Percentiles rank a stretch among this genome's conserved stretches.
These are phyloP conservation scores for Jacaranda copaia DNA, from an alignment of 257 asterid species.

Conservation along the genomic window DNA sequence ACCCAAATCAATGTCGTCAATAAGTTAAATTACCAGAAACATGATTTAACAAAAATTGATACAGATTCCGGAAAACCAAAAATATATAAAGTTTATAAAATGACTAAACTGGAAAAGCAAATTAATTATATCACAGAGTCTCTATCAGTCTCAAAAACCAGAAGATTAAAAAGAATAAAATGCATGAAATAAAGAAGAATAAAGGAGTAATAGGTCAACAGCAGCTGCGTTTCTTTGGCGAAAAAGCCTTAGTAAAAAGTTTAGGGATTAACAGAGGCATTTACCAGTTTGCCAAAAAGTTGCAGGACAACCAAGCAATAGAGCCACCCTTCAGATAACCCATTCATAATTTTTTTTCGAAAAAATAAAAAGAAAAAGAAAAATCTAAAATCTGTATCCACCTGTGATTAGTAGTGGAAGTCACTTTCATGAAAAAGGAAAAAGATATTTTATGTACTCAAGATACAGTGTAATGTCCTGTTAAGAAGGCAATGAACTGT, in stretches of 20 bases:
- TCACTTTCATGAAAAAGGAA: not conserved
- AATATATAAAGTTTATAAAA: too few relatives aligned
- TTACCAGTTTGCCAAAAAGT: too few relatives aligned
- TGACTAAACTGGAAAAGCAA: not conserved
- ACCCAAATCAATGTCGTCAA: not conserved
- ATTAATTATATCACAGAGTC: not conserved
- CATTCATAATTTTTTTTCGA: too few relatives aligned
- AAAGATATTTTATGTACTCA: not conserved
- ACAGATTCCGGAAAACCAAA: not conserved
- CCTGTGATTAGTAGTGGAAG: slow-evolving; percentile 6
- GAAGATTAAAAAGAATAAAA: not conserved
- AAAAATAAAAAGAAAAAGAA: too few relatives aligned
- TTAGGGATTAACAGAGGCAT: too few relatives aligned
- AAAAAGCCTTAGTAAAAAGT: not conserved
- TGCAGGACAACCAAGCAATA: too few relatives aligned
- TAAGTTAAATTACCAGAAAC: not conserved
- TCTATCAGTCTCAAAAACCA: not conserved
- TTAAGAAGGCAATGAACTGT: slow-evolving; percentile 16
- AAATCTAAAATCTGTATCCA: not conserved
- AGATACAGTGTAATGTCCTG: not conserved
- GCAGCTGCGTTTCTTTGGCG: not conserved
- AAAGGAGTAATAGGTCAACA: not conserved
- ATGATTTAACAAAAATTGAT: not conserved
- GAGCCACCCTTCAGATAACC: too few relatives aligned
- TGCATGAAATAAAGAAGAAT: slow-evolving; percentile 1